phyloP scores from a whole-genome alignment of 2,329 filamentous ascomycete species.

The Chrysoporthe cubensis region DNA sequence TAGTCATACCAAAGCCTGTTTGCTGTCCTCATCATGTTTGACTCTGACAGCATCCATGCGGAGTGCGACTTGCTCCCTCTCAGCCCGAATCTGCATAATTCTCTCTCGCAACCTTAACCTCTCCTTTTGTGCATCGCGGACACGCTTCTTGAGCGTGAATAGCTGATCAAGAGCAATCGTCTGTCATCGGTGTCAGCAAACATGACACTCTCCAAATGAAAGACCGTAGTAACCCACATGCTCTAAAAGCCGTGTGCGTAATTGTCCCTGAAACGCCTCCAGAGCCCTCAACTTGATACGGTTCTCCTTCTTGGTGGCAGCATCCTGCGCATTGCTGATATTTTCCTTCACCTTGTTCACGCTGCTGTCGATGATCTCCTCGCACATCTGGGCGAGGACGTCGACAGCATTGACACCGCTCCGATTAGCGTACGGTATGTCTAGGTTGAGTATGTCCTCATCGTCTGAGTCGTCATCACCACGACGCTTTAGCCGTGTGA shows the following conservation, averaged over 20 bases:
- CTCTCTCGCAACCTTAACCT: constrained; percentile 62
- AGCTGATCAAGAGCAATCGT: constrained; percentile 64
- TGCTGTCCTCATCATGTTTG: constrained; percentile 60
- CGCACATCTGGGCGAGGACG: constrained; percentile 64
- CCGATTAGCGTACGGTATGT: constrained; percentile 58
- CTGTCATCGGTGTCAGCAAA: constrained; percentile 36
- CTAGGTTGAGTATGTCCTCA: constrained; percentile 50
- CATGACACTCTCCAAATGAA: too few relatives aligned
- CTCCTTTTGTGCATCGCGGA: constrained; percentile 60
- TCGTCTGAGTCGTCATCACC: constrained; percentile 46
- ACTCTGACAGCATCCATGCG: constrained; percentile 66
- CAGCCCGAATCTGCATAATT: constrained; percentile 61
- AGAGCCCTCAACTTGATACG: constrained; percentile 60
- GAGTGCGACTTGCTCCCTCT: constrained; percentile 65
- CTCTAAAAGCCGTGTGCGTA: constrained; percentile 59
- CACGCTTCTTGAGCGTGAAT: constrained; percentile 60
- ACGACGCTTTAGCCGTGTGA: constrained; percentile 51
- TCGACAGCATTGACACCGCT: constrained; percentile 65
- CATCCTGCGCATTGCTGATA: constrained; percentile 46
- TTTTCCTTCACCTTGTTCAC: constrained; percentile 53
- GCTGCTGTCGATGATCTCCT: constrained; percentile 60
- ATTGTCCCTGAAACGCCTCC: constrained; percentile 61
- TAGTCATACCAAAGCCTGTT: constrained; percentile 53
- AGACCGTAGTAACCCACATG: constrained; percentile 51
- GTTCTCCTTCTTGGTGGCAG: constrained; percentile 55